Base-by-base conservation (phyloP, 2,329 filamentous ascomycete genomes). In the Exophiala oligosperma region DNA sequence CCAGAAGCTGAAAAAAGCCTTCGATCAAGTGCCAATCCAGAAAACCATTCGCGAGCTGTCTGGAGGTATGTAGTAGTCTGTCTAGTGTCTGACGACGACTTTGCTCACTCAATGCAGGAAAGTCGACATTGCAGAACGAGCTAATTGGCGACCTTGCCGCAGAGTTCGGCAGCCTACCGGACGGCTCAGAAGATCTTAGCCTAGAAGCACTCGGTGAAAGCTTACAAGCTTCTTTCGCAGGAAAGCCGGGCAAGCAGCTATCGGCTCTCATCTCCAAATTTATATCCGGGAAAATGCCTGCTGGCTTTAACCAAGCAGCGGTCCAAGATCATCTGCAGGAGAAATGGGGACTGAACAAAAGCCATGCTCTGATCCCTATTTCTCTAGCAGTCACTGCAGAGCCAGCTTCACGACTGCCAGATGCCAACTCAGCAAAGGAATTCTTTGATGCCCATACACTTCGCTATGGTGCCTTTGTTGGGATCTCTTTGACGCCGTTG, bases 61-160 rank as follows among this genome's bases (percentile, higher is more conserved):
- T 38, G 37, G 7, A 35, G 23, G 26, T 23, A 5, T 2, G 32
- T 14, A 17, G 28, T 29, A 28, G 40, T 50, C 5, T 54, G 24
- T 59, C n/a, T n/a, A 53, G 32, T 35, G 17, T 51, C 46, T 37
- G 26, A 17, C 57, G 55, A 53, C 58, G 54, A n/a, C 4, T 28
- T 28, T 26, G 35, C n/a, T 38, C 32, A 48, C 35, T 32, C 8
- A 24, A 23, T 8, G 5, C 49, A 71, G 73, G 74, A 3, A 71
- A 72, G 52, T 79, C 77, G 1, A 77, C 76, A 1, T 65, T 79
- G 1, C 73, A 78, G 55, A 79, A 79, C 54, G 76, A 79, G 57
- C 69, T 78, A 52, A 70, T 74, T 9, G 77, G 76, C 2, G 75
- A 78, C 60, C 69, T 79, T 23, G 61, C 68, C 8, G 67, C 66